Conservation (phyloP, 768 basidiomycete species). For the Leccinum variicolor region DNA sequence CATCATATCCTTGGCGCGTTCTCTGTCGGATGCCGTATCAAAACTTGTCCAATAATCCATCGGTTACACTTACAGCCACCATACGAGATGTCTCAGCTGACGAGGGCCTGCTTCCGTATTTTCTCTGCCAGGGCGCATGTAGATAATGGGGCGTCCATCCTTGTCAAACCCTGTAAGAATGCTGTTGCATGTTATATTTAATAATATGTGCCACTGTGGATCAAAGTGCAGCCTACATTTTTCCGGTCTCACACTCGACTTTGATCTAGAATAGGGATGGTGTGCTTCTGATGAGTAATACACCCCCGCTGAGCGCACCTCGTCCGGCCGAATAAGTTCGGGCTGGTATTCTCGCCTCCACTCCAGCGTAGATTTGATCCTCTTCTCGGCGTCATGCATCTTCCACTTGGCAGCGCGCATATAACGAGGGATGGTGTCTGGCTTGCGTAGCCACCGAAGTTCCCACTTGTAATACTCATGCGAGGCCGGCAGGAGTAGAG, state of each 20-base stretch:
- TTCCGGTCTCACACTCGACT: slow-evolving; percentile 80
- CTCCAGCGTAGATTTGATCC: slow-evolving; percentile 74
- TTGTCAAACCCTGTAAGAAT: slow-evolving; percentile 82
- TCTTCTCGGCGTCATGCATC: slow-evolving; percentile 67
- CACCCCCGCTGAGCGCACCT: slow-evolving; percentile 35
- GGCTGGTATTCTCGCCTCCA: slow-evolving; percentile 87
- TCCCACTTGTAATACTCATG: slow-evolving; percentile 81
- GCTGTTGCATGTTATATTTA: slow-evolving; percentile 34
- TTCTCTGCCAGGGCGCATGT: slow-evolving; percentile 85
- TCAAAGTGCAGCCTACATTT: slow-evolving; percentile 57
- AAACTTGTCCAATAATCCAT: neutral
- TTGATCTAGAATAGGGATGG: slow-evolving; percentile 41
- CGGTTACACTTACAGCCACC: slow-evolving; percentile 63
- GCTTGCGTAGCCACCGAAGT: slow-evolving; percentile 64
- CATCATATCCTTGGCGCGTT: slow-evolving; percentile 88
- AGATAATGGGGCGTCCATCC: slow-evolving; percentile 84
- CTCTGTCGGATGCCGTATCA: slow-evolving; percentile 41
- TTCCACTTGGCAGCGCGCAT: slow-evolving; percentile 88
- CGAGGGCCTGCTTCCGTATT: slow-evolving; percentile 76
- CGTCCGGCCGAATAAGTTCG: slow-evolving; percentile 78
- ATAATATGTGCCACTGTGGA: neutral
- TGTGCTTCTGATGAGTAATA: neutral
- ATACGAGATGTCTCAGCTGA: slow-evolving; percentile 83
- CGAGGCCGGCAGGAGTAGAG: slow-evolving; percentile 57
- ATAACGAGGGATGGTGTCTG: slow-evolving; percentile 67